Evolutionary conservation across 2,329 filamentous ascomycete genomes (phyloP).

Genomic region (Thelonectria discophora): DNA sequence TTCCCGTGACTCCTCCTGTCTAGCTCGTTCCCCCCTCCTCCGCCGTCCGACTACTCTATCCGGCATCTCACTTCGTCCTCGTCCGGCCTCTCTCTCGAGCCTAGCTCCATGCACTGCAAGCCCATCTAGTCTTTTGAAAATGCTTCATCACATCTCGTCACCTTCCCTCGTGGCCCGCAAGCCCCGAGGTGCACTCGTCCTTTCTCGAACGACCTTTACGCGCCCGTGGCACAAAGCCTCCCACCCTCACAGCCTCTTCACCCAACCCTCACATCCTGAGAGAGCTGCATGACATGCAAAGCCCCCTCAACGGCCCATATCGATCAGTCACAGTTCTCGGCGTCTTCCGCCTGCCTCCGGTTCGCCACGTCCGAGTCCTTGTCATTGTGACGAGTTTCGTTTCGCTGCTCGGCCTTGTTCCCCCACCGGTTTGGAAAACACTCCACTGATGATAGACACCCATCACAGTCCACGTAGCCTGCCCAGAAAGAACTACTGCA

Average conservation of each 20-base stretch:
- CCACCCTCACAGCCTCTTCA: neutral
- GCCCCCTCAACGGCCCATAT: neutral
- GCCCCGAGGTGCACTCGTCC: neutral
- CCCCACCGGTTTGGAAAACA: too few relatives aligned
- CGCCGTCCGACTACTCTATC: neutral
- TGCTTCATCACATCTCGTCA: constrained; percentile 12
- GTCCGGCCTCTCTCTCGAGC: neutral
- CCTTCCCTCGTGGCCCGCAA: neutral
- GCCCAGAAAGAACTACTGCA: neutral
- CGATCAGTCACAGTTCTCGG: constrained; percentile 1
- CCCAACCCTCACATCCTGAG: constrained; percentile 5
- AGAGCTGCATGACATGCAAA: constrained; percentile 18
- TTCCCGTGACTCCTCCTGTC: neutral
- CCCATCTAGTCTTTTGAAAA: neutral
- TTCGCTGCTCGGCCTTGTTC: too few relatives aligned
- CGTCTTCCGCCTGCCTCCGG: constrained; percentile 4
- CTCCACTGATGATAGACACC: neutral
- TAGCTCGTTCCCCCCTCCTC: neutral
- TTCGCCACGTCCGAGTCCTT: neutral
- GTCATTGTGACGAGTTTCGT: neutral
- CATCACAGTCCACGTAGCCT: neutral
- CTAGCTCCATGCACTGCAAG: constrained; percentile 18
- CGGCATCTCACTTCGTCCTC: neutral
- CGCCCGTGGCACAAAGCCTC: constrained; percentile 22
- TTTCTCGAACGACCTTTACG: neutral